Evolutionary conservation across 805 yeast species (phyloP), one percentile per base, ranked within the genome.

Genomic region (Suhomyces pyralidae): DNA sequence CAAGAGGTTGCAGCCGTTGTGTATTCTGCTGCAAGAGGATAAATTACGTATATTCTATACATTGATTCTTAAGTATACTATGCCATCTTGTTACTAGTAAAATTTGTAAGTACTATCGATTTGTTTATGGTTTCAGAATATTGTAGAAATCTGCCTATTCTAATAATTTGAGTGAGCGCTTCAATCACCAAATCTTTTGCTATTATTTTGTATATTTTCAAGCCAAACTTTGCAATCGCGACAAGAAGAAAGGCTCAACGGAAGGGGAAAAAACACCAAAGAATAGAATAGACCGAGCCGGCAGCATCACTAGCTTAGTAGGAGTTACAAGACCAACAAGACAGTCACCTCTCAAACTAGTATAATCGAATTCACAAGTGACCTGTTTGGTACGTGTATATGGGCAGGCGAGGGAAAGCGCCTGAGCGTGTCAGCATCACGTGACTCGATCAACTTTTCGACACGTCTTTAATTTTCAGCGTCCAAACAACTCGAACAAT

Each of bases 401-500:
- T 10, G 10, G 34, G n/a, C 34, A 30, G 7, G 15, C 34, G 34
- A 12, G 34, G 1, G 10, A 4, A 26, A 26, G 28, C 28, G 12
- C 12, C 12, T 10, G 28, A 3, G 28, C 12, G 12, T 3, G 28
- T 22, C 12, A 20, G 22, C 9, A 9, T 8, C 28, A 26, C 42
- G 42, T 38, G 42, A 38, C 42, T 24, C 10, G 42, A 38, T 38
- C 42, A 19, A 42, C 45, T 42, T 20, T 46, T 46, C 49, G 54
- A 51, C 54, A 51, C 54, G 54, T 51, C 54, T 51, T 28, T 25
- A 45, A 51, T 46, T 42, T 42, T 42, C 45, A 42, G 30, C 45
- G 45, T 49, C 38, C 26, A 25, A 44, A 45, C 51, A 43, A 36
- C 45, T 42, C 12, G 45, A 50, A 17, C 32, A 42, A 1, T 20